These are phyloP conservation scores for Trichoderma asperelloides DNA, from an alignment of 495 filamentous ascomycete species.

Conservation along the genomic window DNA sequence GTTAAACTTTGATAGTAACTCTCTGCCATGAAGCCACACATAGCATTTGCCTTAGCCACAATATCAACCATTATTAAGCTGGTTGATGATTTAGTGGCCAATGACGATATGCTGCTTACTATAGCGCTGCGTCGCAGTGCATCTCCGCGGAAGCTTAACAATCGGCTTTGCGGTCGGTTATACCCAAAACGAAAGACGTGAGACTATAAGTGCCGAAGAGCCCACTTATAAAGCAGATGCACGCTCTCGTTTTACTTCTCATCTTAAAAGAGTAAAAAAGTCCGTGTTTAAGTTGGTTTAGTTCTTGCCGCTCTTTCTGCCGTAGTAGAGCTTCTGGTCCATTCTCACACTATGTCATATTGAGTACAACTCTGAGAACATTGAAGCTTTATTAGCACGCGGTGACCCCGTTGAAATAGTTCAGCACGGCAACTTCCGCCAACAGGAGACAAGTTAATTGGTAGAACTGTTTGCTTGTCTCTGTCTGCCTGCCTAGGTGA, in stretches of 20 bases:
- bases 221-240: not conserved
- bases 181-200: not conserved
- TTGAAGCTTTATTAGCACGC: no score
- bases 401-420: no score
- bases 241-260: not conserved
- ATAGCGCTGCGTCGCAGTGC: not conserved
- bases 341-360: not conserved
- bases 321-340: not conserved
- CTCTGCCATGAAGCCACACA: not conserved
- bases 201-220: not conserved
- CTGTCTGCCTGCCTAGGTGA: no score
- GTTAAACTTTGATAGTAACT: not conserved
- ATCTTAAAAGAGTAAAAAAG: not conserved
- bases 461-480: no score
- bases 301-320: not conserved
- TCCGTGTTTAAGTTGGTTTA: not conserved
- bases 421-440: no score
- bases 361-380: no score
- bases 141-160: not conserved
- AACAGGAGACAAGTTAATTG: no score
- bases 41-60: not conserved
- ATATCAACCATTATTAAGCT: not conserved
- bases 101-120: not conserved
- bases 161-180: not conserved
- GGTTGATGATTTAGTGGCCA: not conserved